These are phyloP conservation scores for Suhomyces terraborum DNA, from an alignment of 1,139 yeast genomes.

Conservation along the genomic window DNA sequence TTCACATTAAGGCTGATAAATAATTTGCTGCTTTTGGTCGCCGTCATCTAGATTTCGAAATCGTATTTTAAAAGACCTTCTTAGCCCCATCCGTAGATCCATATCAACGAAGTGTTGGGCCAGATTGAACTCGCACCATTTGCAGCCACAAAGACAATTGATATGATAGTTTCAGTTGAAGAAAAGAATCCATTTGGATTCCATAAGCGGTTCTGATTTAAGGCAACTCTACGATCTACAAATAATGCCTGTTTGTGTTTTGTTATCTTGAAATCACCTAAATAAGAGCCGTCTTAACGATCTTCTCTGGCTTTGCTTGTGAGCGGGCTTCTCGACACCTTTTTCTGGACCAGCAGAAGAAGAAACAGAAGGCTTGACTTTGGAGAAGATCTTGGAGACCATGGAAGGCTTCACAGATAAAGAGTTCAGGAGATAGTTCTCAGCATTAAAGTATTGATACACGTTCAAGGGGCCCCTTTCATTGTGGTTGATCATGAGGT, in stretches of 20 bases:
- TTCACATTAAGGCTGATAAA: no score
- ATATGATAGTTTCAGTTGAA: no score
- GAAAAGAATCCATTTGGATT: no score
- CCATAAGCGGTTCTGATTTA: no score
- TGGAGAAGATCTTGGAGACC: slow-evolving; percentile 6
- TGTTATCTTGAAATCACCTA: neutral
- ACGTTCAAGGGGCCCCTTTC: slow-evolving; percentile 6
- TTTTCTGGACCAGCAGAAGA: slow-evolving; percentile 7
- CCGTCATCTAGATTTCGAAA: no score
- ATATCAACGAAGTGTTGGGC: no score
- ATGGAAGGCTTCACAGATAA: slow-evolving; percentile 8
- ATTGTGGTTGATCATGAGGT: slow-evolving; percentile 10
- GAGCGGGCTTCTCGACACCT: neutral
- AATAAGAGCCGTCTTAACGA: slow-evolving; percentile 8
- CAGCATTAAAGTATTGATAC: slow-evolving; percentile 20
- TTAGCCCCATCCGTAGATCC: no score
- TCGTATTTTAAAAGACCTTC: no score
- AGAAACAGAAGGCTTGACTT: slow-evolving; percentile 3
- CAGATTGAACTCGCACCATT: neutral
- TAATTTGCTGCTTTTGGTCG: no score
- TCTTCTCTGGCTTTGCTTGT: neutral
- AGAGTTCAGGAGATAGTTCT: slow-evolving; percentile 15
- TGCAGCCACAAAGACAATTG: no score
- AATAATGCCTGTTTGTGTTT: neutral
- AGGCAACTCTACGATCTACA: no score